Evolutionary conservation across 2,329 filamentous ascomycete species (phyloP).

Genomic region (Colletotrichum chlorophyti): DNA sequence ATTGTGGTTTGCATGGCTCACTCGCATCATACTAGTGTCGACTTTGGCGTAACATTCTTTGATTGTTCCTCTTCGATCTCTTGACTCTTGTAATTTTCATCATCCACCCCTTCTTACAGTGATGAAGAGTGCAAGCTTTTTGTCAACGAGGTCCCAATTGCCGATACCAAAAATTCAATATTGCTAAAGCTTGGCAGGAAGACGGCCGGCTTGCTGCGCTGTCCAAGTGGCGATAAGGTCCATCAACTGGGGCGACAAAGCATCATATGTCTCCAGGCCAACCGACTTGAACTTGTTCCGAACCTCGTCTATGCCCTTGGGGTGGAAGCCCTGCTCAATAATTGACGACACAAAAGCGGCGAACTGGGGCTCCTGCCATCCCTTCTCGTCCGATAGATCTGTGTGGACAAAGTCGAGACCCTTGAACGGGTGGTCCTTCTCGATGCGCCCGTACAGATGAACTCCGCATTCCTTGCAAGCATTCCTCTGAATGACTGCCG

Average conservation of each 20-base stretch:
- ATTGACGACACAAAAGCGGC: slow-evolving; percentile 72
- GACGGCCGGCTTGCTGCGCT: slow-evolving; percentile 51
- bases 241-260: slow-evolving; percentile 67
- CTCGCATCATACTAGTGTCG: too few relatives aligned
- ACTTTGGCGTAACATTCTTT: too few relatives aligned
- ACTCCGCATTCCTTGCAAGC: slow-evolving; percentile 68
- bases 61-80: too few relatives aligned
- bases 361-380: slow-evolving; percentile 78
- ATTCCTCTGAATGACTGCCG: slow-evolving; percentile 65
- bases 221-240: slow-evolving; percentile 64
- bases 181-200: slow-evolving; percentile 25
- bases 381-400: slow-evolving; percentile 64
- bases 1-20: neutral
- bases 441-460: slow-evolving; percentile 70
- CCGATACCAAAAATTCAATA: too few relatives aligned
- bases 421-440: slow-evolving; percentile 69
- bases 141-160: neutral
- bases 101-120: too few relatives aligned
- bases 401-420: slow-evolving; percentile 74
- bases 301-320: slow-evolving; percentile 60
- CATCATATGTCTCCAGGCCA: slow-evolving; percentile 69
- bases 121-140: too few relatives aligned
- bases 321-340: slow-evolving; percentile 71
- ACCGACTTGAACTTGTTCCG: slow-evolving; percentile 57
- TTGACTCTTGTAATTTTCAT: too few relatives aligned